phyloP scores from a whole-genome alignment of 2,329 filamentous ascomycete species.

The Harringtonia lauricola region DNA sequence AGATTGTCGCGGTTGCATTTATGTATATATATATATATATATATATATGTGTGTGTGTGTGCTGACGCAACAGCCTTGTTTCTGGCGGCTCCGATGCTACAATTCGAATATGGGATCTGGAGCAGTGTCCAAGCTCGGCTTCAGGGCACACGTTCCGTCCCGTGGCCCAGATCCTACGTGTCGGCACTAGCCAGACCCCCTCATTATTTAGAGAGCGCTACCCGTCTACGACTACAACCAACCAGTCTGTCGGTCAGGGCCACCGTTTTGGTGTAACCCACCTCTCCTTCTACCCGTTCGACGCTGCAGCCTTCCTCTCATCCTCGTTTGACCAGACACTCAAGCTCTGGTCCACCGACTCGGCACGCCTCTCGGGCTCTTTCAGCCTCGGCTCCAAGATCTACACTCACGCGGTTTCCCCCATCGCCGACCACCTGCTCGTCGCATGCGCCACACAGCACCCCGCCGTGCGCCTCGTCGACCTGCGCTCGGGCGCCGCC shows the following conservation, averaged over 20 bases:
- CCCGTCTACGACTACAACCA: too few species aligned
- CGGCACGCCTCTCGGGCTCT: conserved; percentile 47
- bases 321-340: conserved; percentile 69
- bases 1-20: conserved; percentile 25
- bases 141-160: conserved; percentile 41
- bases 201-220: too few species aligned
- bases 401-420: conserved; percentile 69
- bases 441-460: conserved; percentile 85
- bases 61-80: conserved; percentile 44
- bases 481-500: conserved; percentile 70
- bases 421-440: conserved; percentile 60
- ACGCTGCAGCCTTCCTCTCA: conserved; percentile 63
- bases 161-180: conserved; percentile 36
- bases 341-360: conserved; percentile 62
- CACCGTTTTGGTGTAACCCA: conserved; percentile 67
- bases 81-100: conserved; percentile 81
- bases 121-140: conserved; percentile 39
- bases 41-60: not conserved
- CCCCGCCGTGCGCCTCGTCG: conserved; percentile 72
- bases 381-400: conserved; percentile 60
- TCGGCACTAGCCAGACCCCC: conserved; percentile 8
- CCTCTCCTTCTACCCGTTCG: conserved; percentile 68
- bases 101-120: conserved; percentile 79
- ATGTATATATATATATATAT: not conserved
- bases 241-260: too few species aligned